These are phyloP conservation scores for Rhodotorula kratochvilovae DNA, from an alignment of 768 basidiomycete species.

Conservation along the genomic window DNA sequence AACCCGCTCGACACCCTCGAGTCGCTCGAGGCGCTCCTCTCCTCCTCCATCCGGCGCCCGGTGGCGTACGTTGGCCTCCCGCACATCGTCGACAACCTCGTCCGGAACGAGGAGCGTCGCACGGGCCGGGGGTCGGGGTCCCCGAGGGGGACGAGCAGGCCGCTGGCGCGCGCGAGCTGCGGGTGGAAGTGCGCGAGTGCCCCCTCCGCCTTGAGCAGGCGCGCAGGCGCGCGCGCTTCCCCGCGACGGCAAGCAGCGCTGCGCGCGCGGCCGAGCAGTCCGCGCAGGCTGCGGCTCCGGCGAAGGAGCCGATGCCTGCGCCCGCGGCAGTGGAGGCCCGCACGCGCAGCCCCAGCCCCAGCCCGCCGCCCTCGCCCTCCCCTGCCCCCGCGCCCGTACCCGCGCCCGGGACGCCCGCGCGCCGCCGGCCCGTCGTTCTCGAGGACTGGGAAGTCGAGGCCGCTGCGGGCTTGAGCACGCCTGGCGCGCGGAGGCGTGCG, in stretches of 20 bases:
- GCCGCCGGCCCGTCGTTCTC: constrained; percentile 11
- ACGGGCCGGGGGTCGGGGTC: constrained; percentile 14
- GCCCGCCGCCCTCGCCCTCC: neutral
- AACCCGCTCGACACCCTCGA: constrained; percentile 25
- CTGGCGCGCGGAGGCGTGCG: constrained; percentile 16
- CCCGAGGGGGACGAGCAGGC: neutral
- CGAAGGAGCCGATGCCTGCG: no score
- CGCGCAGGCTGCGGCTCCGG: no score
- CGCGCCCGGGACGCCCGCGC: neutral
- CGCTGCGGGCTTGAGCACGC: constrained; percentile 19
- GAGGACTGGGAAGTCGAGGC: constrained; percentile 34
- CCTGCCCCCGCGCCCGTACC: neutral
- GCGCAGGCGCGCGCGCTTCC: constrained; percentile 1
- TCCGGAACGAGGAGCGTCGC: constrained; percentile 12
- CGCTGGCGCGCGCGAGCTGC: neutral
- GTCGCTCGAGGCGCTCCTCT: constrained; percentile 13
- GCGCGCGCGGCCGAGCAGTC: neutral
- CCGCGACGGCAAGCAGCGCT: neutral
- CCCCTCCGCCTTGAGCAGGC: constrained; percentile 4
- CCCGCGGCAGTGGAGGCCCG: no score
- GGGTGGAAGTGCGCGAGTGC: constrained; percentile 20
- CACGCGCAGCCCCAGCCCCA: no score
- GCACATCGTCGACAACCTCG: constrained; percentile 13
- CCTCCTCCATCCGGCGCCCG: neutral
- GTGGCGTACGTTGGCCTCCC: constrained; percentile 17